These are phyloP conservation scores for Adansonia grandidieri DNA, from an alignment of 441 rosid genomes.

Conservation along the genomic window DNA sequence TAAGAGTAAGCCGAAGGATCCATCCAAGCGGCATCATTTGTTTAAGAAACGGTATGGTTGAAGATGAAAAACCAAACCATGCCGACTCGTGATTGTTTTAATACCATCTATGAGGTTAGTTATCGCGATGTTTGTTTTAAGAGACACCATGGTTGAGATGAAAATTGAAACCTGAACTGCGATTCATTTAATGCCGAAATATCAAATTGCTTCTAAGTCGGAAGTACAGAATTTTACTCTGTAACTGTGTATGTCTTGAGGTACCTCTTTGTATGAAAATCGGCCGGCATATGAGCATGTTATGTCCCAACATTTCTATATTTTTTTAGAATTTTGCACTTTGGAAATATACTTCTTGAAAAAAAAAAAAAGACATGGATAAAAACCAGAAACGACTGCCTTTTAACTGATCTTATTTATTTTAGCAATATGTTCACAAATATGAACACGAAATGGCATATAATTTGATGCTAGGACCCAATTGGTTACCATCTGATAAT, in stretches of 20 bases:
- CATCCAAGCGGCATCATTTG: slow-evolving; percentile 70
- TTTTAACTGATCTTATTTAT: not conserved
- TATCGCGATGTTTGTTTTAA: not conserved
- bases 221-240: not conserved
- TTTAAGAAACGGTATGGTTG: slow-evolving; percentile 70
- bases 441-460: not conserved
- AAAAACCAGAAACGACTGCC: not conserved
- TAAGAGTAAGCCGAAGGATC: slow-evolving; percentile 81
- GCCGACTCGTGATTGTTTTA: not conserved
- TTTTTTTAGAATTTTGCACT: not conserved
- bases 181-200: not conserved
- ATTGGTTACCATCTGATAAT: not conserved
- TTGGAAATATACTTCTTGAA: not conserved
- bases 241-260: not conserved
- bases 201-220: not conserved
- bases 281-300: not conserved
- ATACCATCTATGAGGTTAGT: not conserved
- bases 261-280: not conserved
- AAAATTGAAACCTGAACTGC: not conserved
- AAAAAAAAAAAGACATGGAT: not conserved
- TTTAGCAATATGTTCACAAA: not conserved
- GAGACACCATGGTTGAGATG: not conserved
- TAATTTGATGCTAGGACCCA: not conserved
- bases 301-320: not conserved
- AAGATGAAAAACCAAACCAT: slow-evolving; percentile 23